Evolutionary conservation across 805 yeast species (phyloP).

Genomic region (Yarrowia divulgata): DNA sequence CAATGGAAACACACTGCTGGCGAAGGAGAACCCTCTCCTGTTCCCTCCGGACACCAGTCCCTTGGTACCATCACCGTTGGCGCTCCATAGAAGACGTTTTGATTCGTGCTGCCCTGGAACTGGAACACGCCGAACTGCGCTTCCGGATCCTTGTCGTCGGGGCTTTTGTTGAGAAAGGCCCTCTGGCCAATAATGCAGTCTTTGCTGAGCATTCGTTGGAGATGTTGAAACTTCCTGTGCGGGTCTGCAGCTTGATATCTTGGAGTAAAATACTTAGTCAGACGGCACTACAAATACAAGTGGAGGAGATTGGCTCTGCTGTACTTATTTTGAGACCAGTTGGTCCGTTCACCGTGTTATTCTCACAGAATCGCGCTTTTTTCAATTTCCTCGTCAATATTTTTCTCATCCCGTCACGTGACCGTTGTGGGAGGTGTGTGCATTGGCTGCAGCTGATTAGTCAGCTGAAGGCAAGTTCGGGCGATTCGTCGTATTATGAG

Average conservation of each 20-base stretch:
- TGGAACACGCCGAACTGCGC: constrained; percentile 31
- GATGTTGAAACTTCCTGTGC: constrained; percentile 11
- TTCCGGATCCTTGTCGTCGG: constrained; percentile 20
- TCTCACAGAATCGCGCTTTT: too few relatives aligned
- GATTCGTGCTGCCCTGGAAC: constrained; percentile 14
- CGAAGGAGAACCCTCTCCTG: constrained; percentile 26
- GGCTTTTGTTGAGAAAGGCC: constrained; percentile 19
- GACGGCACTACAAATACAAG: too few relatives aligned
- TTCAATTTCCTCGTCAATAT: too few relatives aligned
- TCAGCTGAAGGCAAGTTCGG: too few relatives aligned
- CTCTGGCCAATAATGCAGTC: constrained; percentile 34
- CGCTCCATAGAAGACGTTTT: constrained; percentile 19
- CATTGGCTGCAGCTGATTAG: too few relatives aligned
- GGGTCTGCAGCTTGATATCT: neutral
- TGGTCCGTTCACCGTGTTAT: too few relatives aligned
- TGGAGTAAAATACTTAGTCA: constrained; percentile 3
- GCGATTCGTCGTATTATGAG: too few relatives aligned
- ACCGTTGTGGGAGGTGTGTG: too few relatives aligned
- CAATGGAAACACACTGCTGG: constrained; percentile 34
- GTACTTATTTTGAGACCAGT: too few relatives aligned
- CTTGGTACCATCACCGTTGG: constrained; percentile 33
- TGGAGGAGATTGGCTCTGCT: too few relatives aligned
- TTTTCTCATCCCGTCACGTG: too few relatives aligned
- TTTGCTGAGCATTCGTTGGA: constrained; percentile 30
- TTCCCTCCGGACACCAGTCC: constrained; percentile 33